phyloP scores from a whole-genome alignment of 495 filamentous ascomycete species.

The Aspergillus homomorphus region DNA sequence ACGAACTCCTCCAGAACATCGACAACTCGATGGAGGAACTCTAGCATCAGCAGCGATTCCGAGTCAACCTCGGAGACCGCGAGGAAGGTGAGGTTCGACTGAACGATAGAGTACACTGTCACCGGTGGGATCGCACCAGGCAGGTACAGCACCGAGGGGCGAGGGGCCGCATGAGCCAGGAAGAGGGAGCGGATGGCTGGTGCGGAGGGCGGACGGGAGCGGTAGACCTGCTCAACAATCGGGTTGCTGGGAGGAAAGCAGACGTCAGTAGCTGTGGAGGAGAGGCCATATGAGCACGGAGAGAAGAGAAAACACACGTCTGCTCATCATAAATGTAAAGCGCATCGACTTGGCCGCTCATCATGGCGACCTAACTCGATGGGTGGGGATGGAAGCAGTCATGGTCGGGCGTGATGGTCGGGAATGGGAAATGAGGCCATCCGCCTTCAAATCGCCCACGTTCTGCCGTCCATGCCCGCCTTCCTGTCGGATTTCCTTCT shows the following conservation, averaged over 20 bases:
- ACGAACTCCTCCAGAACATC: slow-evolving; percentile 95
- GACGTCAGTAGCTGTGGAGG: slow-evolving; percentile 11
- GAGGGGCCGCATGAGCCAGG: slow-evolving; percentile 75
- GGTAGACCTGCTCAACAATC: slow-evolving; percentile 67
- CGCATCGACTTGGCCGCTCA: slow-evolving; percentile 89
- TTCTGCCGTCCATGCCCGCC: slow-evolving; percentile 42
- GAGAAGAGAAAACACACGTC: slow-evolving; percentile 52
- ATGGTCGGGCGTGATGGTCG: slow-evolving; percentile 3
- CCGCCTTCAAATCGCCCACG: slow-evolving; percentile 21
- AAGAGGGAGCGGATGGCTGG: slow-evolving; percentile 77
- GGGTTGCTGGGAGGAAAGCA: slow-evolving; percentile 44
- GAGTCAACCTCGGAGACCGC: slow-evolving; percentile 77
- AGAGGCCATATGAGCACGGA: not conserved
- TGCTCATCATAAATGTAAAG: slow-evolving; percentile 94
- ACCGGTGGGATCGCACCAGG: slow-evolving; percentile 81
- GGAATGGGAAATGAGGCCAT: slow-evolving; percentile 10
- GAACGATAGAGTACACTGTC: slow-evolving; percentile 78
- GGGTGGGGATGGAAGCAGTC: not conserved
- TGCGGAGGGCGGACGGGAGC: slow-evolving; percentile 73
- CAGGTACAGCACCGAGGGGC: slow-evolving; percentile 82
- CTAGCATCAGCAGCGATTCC: slow-evolving; percentile 90
- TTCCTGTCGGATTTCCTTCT: slow-evolving; percentile 19
- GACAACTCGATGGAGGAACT: slow-evolving; percentile 91
- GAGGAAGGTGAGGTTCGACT: slow-evolving; percentile 86
- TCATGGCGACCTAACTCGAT: slow-evolving; percentile 29